Evolutionary conservation across 345 rosid species (phyloP), one percentile per base, ranked within the genome.

Genomic region (Rhizophora mangle): DNA sequence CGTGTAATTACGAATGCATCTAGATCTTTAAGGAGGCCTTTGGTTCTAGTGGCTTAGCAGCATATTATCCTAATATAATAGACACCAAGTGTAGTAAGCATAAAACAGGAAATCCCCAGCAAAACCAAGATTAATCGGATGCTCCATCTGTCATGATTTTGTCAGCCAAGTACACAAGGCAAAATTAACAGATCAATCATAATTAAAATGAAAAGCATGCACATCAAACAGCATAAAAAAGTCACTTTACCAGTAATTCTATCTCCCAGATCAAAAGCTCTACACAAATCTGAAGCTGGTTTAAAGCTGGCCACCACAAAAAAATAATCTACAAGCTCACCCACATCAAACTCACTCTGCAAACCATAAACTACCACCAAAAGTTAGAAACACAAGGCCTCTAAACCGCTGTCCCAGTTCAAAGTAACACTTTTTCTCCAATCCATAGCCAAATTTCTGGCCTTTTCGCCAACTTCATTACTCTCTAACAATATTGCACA

Each of bases 401-500:
- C 84, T 18, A 71, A 47, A 11, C 82, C 66, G 26, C 72, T 72
- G 27, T 79, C 73, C 62, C 72, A 83, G 36, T 58, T 63, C 56
- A 54, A 8, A 43, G 21, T 71, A 34, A 75, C 78, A 76, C 76
- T 86, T 52, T 37, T 63, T 69, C 74, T 90, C 98, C 94, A 89
- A 54, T 76, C 86, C 37, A 74, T 57, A 7, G 92, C 96, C 69
- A 90, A 6, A 37, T 24, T 76, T 78, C 79, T 87, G 6, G 96
- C 97, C 76, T 81, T 87, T 54, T 79, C 86, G 58, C 76, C 86
- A 57, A 72, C 83, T 36, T 80, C 78, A 58, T 30, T 63, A 5
- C 70, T 64, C 74, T 88, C 96, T 76, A 90, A 73, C 8, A 93
- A 63, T 65, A 83, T 69, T 68, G 84, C 74, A 58, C 89, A 85